Base-by-base conservation (phyloP, 2,329 filamentous ascomycete species). In the Volutella citrinella region DNA sequence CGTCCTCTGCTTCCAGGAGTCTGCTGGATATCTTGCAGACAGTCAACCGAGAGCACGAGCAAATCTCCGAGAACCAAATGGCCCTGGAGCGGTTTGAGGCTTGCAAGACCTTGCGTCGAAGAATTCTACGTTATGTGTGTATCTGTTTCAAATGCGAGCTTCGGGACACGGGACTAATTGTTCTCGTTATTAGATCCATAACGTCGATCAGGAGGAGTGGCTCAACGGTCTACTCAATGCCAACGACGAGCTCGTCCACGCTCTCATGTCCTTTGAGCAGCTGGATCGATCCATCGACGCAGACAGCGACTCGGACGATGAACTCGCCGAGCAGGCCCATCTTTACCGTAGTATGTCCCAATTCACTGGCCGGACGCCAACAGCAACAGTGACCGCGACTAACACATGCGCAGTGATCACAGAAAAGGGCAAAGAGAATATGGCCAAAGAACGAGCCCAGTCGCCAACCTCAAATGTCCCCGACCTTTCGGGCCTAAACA, bases 191-290 rank as follows among this genome's bases (percentile, higher is more conserved):
- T 35, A 82, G 78, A 95, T 97, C 44, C 88, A 97, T 55, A 76
- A 89, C 31, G 84, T 97, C 10, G 87, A 95, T 57, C 83, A 81
- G 8, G 91, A 97, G 55, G 82, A 97, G 54, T 96, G 86, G 73
- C 81, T 98, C 8, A 93, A 91, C 25, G 83, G 87, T 41, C 73
- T 98, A 5, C 80, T 98, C 13, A 87, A 93, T 53, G 90, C 91
- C 45, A 97, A 98, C 53, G 93, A 98, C 52, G 87, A 95, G 61
- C 81, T 98, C n/a, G 87, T 97, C 24, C 84, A 84, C 42, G 88
- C 90, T 3, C 73, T 98, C 37, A 95, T 95, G 78, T 86, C 89
- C 0, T 98, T 89, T 55, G 91, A 97, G 63, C 87, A 96, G 50
- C 78, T 97, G 44, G 91, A 98, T 57, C 81, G 83, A 41, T 89